Conservation (phyloP, 306 rosid genomes). For the Ochetophila trinervis region DNA sequence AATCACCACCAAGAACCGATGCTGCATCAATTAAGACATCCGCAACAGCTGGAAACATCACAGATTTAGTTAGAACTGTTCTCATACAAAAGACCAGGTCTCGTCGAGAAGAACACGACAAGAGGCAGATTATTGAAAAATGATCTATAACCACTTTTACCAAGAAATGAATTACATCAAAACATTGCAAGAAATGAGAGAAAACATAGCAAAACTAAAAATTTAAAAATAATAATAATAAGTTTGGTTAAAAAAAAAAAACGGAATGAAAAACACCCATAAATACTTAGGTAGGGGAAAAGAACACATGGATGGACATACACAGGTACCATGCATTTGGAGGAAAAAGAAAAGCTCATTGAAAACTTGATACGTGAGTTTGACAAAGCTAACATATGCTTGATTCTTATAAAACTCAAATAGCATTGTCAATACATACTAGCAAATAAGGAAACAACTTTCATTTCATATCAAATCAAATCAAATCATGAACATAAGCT, state of each 20-base stretch:
- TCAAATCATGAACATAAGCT: not conserved
- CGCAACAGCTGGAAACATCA: conserved; percentile 80
- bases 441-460: no score
- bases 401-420: no score
- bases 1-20: conserved; percentile 94
- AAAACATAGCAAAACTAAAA: no score
- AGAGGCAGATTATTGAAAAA: not conserved
- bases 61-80: conserved; percentile 28
- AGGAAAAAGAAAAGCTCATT: no score
- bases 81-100: conserved; percentile 19
- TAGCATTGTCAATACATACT: no score
- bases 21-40: conserved; percentile 97
- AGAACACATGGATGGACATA: no score
- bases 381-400: no score
- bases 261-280: not conserved
- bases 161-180: not conserved
- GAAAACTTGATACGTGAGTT: no score
- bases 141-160: not conserved
- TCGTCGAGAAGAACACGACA: conserved; percentile 15
- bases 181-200: not conserved
- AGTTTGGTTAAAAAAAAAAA: no score
- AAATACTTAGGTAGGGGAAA: not conserved
- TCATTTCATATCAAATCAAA: no score
- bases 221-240: no score
- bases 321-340: no score